Conservation (phyloP, 306 rosid genomes). For the Carpinus fangiana region DNA sequence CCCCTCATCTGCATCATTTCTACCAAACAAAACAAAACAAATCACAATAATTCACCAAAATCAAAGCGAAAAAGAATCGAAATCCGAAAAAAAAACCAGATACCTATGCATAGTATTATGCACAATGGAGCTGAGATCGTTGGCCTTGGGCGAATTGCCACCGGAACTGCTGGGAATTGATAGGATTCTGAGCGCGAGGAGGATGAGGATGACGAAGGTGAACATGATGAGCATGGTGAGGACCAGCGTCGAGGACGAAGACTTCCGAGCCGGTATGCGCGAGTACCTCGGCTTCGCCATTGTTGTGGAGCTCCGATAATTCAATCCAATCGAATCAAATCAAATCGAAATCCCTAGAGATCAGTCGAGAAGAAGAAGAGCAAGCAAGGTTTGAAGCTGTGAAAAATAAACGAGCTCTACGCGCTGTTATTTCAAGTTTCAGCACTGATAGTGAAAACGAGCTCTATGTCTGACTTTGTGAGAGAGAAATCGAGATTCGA, state of each 20-base stretch:
- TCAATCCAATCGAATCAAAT: constrained; percentile 9
- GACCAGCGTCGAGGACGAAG: constrained; percentile 53
- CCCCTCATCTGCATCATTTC: constrained; percentile 47
- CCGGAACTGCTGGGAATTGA: constrained; percentile 69
- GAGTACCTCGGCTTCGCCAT: constrained; percentile 73
- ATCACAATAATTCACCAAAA: constrained; percentile 7
- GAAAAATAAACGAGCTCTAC: not conserved
- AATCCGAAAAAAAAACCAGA: not conserved
- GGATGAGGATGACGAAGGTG: constrained; percentile 81
- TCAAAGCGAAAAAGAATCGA: not conserved
- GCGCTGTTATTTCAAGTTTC: not conserved
- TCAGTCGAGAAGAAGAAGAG: not conserved
- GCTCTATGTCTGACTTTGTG: not conserved
- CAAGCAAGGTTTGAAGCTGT: not conserved
- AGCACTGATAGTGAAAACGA: too few relatives aligned
- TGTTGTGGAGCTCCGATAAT: constrained; percentile 7
- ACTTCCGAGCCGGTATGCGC: constrained; percentile 63
- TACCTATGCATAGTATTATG: constrained; percentile 50
- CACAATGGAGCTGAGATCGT: constrained; percentile 84
- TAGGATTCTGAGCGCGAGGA: constrained; percentile 85
- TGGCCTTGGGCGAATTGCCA: constrained; percentile 50
- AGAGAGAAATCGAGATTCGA: not conserved
- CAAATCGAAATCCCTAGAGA: constrained; percentile 10
- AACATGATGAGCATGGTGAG: constrained; percentile 62
- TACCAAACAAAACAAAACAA: constrained; percentile 13